These are phyloP conservation scores for Cyclotella choctawhatcheeana DNA, from an alignment of 108 stramenopile species.

Conservation along the genomic window DNA sequence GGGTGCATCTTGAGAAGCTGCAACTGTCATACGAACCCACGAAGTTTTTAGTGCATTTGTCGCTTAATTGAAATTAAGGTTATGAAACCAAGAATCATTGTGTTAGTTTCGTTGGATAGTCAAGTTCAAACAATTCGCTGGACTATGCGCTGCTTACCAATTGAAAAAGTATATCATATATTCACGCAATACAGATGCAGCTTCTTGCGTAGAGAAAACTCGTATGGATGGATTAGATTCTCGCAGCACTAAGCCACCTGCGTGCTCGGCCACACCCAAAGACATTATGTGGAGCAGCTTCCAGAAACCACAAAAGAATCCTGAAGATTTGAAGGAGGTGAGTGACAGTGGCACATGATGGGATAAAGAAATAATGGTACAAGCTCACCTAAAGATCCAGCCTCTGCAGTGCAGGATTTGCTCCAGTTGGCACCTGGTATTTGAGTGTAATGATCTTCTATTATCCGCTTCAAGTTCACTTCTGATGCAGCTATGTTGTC, in stretches of 20 bases:
- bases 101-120: too few relatives aligned
- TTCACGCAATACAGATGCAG: slow-evolving; percentile 36
- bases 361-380: not conserved
- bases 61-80: too few relatives aligned
- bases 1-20: slow-evolving; percentile 32
- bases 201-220: slow-evolving; percentile 35
- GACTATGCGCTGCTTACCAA: too few relatives aligned
- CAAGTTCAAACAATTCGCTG: too few relatives aligned
- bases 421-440: slow-evolving; percentile 34
- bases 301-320: slow-evolving; percentile 60
- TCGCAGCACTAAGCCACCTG: slow-evolving; percentile 37
- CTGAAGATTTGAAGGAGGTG: not conserved
- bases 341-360: not conserved
- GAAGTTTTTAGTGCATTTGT: slow-evolving; percentile 28
- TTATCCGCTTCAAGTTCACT: slow-evolving; percentile 20
- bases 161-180: slow-evolving; percentile 48
- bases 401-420: slow-evolving; percentile 20
- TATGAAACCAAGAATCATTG: too few relatives aligned
- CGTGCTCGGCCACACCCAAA: slow-evolving; percentile 58
- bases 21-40: slow-evolving; percentile 35
- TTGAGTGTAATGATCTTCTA: slow-evolving; percentile 32
- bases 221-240: slow-evolving; percentile 32
- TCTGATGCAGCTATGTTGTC: slow-evolving; percentile 21
- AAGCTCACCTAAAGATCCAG: slow-evolving; percentile 16
- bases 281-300: slow-evolving; percentile 55